These are phyloP conservation scores for Avena atlantica DNA, from an alignment of 176 grass and related monocot species.

Conservation along the genomic window DNA sequence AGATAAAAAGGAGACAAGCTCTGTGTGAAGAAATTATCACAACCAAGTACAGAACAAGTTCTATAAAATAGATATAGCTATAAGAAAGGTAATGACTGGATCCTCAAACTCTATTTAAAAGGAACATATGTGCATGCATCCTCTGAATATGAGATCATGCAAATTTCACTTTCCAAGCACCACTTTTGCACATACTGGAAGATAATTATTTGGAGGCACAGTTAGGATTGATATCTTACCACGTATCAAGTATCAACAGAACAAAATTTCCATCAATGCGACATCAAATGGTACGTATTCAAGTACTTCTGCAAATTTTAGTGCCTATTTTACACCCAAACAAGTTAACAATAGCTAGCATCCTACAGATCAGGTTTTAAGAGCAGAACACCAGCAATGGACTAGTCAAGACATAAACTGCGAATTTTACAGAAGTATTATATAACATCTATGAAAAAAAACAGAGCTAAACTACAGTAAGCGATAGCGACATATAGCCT, in stretches of 20 bases:
- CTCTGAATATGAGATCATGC: background rate
- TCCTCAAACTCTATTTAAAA: background rate
- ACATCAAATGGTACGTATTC: background rate
- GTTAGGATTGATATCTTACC: background rate
- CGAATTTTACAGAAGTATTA: background rate
- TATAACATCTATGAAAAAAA: background rate
- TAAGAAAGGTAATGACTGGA: background rate
- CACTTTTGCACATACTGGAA: conserved; percentile 7
- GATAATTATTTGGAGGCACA: background rate
- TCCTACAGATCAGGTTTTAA: background rate
- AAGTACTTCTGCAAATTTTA: background rate
- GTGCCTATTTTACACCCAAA: conserved; percentile 24
- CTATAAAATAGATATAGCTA: conserved; percentile 1
- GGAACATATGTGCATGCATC: background rate
- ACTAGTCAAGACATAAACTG: background rate
- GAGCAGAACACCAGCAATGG: background rate
- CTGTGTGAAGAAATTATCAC: background rate
- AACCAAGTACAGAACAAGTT: background rate
- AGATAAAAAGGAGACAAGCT: conserved; percentile 1
- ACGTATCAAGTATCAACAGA: background rate
- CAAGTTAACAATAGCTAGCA: conserved; percentile 18
- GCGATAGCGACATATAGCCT: background rate
- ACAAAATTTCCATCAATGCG: background rate
- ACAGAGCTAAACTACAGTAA: background rate
- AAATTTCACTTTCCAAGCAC: background rate